Evolutionary conservation across 2,329 filamentous ascomycete genomes (phyloP).

Genomic region (Capronia epimyces): DNA sequence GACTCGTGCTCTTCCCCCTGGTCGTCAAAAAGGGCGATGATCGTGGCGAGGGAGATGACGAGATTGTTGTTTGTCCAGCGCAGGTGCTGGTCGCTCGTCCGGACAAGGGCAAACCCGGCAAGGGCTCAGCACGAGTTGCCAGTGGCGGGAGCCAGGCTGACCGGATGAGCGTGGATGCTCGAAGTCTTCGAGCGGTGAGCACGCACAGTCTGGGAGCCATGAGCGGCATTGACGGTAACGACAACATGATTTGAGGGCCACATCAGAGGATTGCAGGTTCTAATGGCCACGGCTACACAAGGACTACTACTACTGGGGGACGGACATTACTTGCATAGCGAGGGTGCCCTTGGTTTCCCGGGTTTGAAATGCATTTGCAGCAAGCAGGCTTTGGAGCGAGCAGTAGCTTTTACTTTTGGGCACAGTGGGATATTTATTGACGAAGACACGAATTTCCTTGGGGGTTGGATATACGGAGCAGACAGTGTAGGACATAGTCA

Average conservation of each 20-base stretch:
- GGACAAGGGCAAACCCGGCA: conserved; percentile 39
- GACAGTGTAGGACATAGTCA: no score
- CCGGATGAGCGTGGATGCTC: conserved; percentile 39
- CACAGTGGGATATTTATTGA: not conserved
- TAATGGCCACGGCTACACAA: not conserved
- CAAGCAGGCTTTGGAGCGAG: not conserved
- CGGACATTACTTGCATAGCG: conserved; percentile 5
- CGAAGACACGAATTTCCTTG: conserved; percentile 11
- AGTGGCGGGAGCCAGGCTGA: conserved; percentile 38
- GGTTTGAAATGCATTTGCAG: not conserved
- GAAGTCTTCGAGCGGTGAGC: conserved; percentile 39
- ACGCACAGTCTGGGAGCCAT: conserved; percentile 41
- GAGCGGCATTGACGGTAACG: conserved; percentile 36
- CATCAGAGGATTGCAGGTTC: no score
- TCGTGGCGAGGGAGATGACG: conserved; percentile 77
- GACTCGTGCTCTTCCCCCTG: conserved; percentile 89
- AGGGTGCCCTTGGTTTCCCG: not conserved
- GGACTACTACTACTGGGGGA: no score
- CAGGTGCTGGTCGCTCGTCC: conserved; percentile 73
- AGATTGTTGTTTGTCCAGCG: conserved; percentile 91
- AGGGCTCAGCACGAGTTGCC: conserved; percentile 36
- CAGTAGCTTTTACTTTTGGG: not conserved
- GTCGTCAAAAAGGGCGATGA: conserved; percentile 96
- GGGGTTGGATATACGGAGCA: not conserved
- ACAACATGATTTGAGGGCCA: conserved; percentile 18